Conservation (phyloP, 2,329 filamentous ascomycete species). For the Arthrocladium fulminans region DNA sequence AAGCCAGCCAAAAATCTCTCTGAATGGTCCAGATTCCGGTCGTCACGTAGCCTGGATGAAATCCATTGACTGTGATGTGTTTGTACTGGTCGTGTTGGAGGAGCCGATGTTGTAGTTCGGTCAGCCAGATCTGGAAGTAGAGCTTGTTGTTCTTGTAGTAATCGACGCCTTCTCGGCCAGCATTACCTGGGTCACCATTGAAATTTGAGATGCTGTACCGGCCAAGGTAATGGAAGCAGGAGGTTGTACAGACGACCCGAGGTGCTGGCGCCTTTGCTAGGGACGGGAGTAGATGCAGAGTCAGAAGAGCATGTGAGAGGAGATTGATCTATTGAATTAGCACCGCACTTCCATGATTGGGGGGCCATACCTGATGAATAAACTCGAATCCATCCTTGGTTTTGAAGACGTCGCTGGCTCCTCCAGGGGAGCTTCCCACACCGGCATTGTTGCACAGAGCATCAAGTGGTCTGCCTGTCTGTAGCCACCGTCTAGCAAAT, state of each 20-base stretch:
- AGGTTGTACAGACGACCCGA: conserved; percentile 6
- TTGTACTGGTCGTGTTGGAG: conserved; percentile 7
- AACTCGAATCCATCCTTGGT: conserved; percentile 9
- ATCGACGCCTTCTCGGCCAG: conserved; percentile 1
- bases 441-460: conserved; percentile 8
- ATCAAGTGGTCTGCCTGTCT: neutral
- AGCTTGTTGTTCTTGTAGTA: conserved; percentile 11
- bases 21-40: conserved; percentile 7
- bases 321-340: conserved; percentile 8
- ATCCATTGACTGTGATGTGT: conserved; percentile 8
- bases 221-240: conserved; percentile 8
- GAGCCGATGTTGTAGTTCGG: conserved; percentile 7
- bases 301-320: conserved; percentile 6
- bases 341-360: neutral
- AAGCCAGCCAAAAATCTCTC: neutral
- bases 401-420: neutral
- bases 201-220: conserved; percentile 8
- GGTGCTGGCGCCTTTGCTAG: conserved; percentile 5
- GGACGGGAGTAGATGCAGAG: neutral
- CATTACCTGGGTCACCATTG: neutral
- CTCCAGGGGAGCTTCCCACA: conserved; percentile 4
- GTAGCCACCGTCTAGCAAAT: conserved; percentile 2
- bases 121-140: conserved; percentile 10
- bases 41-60: conserved; percentile 7
- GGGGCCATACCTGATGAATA: conserved; percentile 7